Base-by-base conservation (phyloP, 108 stramenopile genomes). In the Skeletonema grethae region DNA sequence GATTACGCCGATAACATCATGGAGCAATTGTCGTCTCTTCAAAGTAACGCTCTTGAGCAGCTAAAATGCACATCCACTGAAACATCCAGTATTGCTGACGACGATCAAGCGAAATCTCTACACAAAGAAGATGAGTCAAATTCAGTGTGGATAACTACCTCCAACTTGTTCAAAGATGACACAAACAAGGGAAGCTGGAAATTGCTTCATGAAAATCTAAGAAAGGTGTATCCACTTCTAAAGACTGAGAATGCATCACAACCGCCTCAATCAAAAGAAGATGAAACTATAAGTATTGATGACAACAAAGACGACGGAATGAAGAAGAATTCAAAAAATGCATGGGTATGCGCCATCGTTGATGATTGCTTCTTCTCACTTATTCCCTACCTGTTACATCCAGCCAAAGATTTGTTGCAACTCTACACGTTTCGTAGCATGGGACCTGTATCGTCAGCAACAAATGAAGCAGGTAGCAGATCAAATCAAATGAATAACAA, bases 331-430 rank as follows among this genome's bases (percentile, higher is more conserved):
- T 2, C 53, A 22, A 22, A 56, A 25, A 67, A 55, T 34, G 67
- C 70, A 22, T 85, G 84, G 85, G 77, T 88, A 4, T 29, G 50
- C 25, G 85, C 80, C 38, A 1, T 43, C 8, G 70, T 88, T 6
- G 91, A 92, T 61, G 46, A 53, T n/a, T 39, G 76, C 5, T 90
- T 86, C 67, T 87, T 87, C 69, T 65, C 48, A 5, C 66, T 92
- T n/a, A 67, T 81, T 15, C 80, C 82, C 20, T 76, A 65, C 46
- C 79, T 92, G 25, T 57, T 70, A 7, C 8, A 62, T 45, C 88
- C 89, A 38, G 39, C 36, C 8, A 53, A 63, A 43, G 84, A 87
- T 61, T 59, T 87, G 32, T 61, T 74, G n/a, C 11, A 18, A 39
- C 43, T 87, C 4, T 84, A 87, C 31, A 38, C 38, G 36, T 87